phyloP scores from a whole-genome alignment of 2,329 filamentous ascomycete genomes.

The Paraphaeosphaeria sporulosa region DNA sequence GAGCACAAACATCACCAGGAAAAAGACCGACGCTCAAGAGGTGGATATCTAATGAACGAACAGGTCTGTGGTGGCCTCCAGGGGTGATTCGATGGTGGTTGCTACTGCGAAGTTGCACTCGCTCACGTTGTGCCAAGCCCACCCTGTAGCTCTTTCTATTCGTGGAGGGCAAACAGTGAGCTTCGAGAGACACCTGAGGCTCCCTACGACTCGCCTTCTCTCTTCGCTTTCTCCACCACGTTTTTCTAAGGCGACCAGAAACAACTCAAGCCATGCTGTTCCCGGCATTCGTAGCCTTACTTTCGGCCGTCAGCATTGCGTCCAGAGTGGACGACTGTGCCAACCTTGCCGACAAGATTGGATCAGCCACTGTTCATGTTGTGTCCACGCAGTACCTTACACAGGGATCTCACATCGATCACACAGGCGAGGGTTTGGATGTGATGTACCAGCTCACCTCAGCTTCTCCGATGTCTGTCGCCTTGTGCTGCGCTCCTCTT shows the following conservation, averaged over 20 bases:
- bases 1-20: neutral
- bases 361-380: neutral
- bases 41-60: neutral
- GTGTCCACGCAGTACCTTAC: slow-evolving; percentile 11
- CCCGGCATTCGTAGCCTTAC: neutral
- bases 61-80: neutral
- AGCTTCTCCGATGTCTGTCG: neutral
- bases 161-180: too few relatives aligned
- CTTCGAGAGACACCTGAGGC: neutral
- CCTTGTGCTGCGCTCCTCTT: neutral
- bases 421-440: slow-evolving; percentile 11
- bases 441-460: neutral
- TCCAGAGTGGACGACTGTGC: neutral
- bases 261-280: neutral
- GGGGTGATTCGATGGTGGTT: neutral
- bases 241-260: too few relatives aligned
- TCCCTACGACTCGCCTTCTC: neutral
- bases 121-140: neutral
- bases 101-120: neutral
- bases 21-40: neutral
- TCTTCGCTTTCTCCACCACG: neutral
- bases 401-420: slow-evolving; percentile 10
- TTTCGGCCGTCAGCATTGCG: neutral
- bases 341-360: neutral
- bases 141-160: neutral